phyloP scores from a whole-genome alignment of 345 rosid species.

The Aegle marmelos region DNA sequence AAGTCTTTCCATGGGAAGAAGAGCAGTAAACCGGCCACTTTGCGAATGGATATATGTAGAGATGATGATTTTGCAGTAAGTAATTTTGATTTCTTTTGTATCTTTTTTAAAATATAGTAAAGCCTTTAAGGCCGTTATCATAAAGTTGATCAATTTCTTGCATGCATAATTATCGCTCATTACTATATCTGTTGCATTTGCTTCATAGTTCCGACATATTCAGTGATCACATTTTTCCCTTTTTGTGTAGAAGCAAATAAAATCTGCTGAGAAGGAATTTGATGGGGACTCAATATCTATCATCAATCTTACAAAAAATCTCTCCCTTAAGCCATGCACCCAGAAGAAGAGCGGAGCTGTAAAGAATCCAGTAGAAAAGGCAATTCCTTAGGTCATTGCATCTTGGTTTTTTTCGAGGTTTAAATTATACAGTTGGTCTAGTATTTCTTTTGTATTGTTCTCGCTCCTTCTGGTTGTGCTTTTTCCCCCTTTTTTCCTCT shows the following conservation, averaged over 20 bases:
- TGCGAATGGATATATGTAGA: constrained; percentile 33
- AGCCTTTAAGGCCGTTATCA: neutral
- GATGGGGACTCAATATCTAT: constrained; percentile 35
- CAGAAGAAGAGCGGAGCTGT: constrained; percentile 24
- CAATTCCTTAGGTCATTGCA: constrained; percentile 17
- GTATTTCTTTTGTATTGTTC: neutral
- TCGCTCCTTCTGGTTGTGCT: neutral
- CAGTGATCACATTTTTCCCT: neutral
- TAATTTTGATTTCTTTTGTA: neutral
- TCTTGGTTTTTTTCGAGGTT: constrained; percentile 14
- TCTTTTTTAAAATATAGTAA: neutral
- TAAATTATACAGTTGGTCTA: neutral
- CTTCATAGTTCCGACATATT: neutral
- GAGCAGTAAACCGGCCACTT: constrained; percentile 41
- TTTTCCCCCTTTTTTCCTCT: rapidly evolving
- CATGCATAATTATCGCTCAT: neutral
- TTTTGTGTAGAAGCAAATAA: constrained; percentile 29
- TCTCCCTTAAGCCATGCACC: constrained; percentile 39
- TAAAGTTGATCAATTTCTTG: neutral
- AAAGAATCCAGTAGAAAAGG: constrained; percentile 23
- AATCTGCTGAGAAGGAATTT: constrained; percentile 20
- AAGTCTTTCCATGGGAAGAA: constrained; percentile 38
- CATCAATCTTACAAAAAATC: constrained; percentile 49
- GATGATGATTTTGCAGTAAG: constrained; percentile 43
- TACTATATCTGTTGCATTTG: no score